Evolutionary conservation across 2,329 filamentous ascomycete species (phyloP).

Genomic region (Aspergillus thermomutatus): DNA sequence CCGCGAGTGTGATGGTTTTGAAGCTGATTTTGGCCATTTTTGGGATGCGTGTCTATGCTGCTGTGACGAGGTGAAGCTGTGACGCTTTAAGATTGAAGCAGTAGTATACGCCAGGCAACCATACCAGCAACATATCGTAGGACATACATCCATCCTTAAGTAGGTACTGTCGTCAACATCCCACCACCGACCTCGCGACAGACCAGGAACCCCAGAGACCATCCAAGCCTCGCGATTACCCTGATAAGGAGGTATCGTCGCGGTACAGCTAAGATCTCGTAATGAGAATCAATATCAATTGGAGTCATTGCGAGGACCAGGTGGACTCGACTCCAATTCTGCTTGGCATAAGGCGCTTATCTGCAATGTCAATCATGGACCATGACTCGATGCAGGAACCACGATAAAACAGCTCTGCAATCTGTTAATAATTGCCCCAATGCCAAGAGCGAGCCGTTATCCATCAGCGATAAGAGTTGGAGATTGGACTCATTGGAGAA

Average conservation of each 20-base stretch:
- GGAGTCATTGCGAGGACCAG: neutral
- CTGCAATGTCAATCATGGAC: neutral
- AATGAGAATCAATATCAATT: slow-evolving; percentile 2
- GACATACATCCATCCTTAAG: neutral
- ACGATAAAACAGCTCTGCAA: neutral
- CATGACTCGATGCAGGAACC: neutral
- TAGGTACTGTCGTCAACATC: neutral
- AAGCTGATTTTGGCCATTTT: slow-evolving; percentile 5
- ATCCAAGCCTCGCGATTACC: neutral
- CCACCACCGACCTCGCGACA: neutral
- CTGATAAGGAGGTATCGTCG: neutral
- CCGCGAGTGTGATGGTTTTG: slow-evolving; percentile 14
- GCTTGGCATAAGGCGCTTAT: neutral
- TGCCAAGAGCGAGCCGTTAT: neutral
- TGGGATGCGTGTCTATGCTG: neutral
- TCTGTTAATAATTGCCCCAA: neutral
- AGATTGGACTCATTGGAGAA: neutral
- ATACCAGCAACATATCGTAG: neutral
- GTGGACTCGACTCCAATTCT: neutral
- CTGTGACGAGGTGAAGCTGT: neutral
- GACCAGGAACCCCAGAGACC: neutral
- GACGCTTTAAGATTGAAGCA: neutral
- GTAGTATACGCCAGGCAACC: neutral
- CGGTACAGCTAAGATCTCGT: neutral
- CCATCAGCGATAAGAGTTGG: neutral